phyloP scores from a whole-genome alignment of 345 rosid species.

The Garcia nutans region DNA sequence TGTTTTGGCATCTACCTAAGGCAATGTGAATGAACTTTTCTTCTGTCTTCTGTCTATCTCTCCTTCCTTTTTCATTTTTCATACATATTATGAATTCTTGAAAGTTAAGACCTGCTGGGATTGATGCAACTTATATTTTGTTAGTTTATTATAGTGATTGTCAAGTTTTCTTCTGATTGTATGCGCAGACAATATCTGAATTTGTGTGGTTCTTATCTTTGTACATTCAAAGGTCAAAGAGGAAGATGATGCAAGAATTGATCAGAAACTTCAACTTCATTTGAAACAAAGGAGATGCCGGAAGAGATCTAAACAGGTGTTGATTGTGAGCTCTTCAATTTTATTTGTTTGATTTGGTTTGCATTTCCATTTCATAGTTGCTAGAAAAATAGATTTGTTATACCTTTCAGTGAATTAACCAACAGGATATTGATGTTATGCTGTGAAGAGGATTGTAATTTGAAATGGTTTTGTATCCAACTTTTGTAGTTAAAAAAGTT shows the following conservation, averaged over 20 bases:
- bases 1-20: background rate
- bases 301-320: constrained; percentile 66
- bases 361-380: background rate
- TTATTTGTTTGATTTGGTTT: constrained; percentile 4
- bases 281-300: constrained; percentile 65
- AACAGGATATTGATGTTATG: background rate
- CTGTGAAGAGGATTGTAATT: background rate
- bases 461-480: background rate
- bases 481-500: background rate
- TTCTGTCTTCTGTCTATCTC: background rate
- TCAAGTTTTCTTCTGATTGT: constrained; percentile 15
- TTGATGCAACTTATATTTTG: background rate
- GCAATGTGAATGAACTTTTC: background rate
- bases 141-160: background rate
- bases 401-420: background rate
- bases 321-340: constrained; percentile 16
- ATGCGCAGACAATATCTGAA: background rate
- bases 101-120: constrained; percentile 11
- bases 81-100: background rate
- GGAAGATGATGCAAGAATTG: constrained; percentile 86
- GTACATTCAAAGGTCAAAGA: constrained; percentile 73
- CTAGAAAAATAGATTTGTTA: background rate
- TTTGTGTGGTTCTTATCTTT: constrained; percentile 9
- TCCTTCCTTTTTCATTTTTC: background rate
- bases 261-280: constrained; percentile 71